A percentile compares a stretch with the other conserved stretches of the same genome.
Conservation (phyloP, 768 basidiomycete species). For the Phaeolepiota aurea region DNA sequence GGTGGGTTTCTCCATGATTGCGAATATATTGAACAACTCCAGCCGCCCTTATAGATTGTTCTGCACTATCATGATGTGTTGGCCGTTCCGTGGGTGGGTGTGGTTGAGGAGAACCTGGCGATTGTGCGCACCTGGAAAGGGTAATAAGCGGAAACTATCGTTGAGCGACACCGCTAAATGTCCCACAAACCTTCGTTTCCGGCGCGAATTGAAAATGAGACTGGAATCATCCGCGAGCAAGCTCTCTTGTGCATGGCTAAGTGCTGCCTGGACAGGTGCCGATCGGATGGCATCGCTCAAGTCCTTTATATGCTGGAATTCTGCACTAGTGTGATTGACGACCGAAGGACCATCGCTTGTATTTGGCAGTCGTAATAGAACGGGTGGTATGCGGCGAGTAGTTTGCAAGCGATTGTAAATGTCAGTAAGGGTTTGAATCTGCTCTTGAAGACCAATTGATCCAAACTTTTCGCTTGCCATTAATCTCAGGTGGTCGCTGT, state of each 20-base stretch:
- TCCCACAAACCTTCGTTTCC: slow-evolving; percentile 47
- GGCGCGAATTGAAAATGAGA: slow-evolving; percentile 32
- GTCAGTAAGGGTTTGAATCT: slow-evolving; percentile 39
- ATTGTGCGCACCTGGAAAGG: slow-evolving; percentile 32
- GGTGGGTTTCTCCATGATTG: slow-evolving; percentile 42
- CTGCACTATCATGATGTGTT: background rate
- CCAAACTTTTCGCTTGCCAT: background rate
- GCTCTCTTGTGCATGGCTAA: slow-evolving; percentile 47
- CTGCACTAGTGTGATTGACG: slow-evolving; percentile 16
- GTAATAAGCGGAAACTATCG: slow-evolving; percentile 1
- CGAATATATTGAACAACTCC: slow-evolving; percentile 47
- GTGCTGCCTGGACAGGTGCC: slow-evolving; percentile 48
- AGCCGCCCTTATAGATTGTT: slow-evolving; percentile 27
- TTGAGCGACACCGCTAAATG: slow-evolving; percentile 8
- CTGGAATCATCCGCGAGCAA: slow-evolving; percentile 42
- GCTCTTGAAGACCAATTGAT: slow-evolving; percentile 17
- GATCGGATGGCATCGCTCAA: slow-evolving; percentile 40
- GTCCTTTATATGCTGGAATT: slow-evolving; percentile 39
- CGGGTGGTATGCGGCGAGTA: slow-evolving; percentile 36
- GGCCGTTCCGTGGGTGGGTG: slow-evolving; percentile 23
- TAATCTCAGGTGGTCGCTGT: too few species aligned
- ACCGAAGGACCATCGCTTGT: slow-evolving; percentile 9
- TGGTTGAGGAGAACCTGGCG: slow-evolving; percentile 56
- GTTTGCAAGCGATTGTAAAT: slow-evolving; percentile 34
- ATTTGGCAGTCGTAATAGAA: slow-evolving; percentile 31